A percentile compares a stretch with the other conserved stretches of the same genome.
Conservation (phyloP, 768 basidiomycete species). For the Pholiota molesta region DNA sequence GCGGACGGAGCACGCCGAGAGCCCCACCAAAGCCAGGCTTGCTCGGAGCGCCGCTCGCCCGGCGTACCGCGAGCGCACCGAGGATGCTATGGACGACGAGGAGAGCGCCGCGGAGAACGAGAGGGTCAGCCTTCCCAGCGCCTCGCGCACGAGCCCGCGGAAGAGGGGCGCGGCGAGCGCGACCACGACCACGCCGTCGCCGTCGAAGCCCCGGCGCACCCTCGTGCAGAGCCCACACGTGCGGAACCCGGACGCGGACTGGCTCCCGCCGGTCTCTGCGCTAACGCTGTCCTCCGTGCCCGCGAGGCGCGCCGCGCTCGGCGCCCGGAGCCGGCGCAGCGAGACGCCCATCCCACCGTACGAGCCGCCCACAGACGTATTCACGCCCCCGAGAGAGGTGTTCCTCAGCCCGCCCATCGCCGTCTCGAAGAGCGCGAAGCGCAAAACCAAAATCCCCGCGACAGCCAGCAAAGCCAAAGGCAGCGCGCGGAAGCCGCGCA, state of each 20-base stretch:
- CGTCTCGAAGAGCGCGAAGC: constrained; percentile 15
- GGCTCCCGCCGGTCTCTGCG: constrained; percentile 37
- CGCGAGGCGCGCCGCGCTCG: constrained; percentile 24
- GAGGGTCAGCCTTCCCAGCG: background rate
- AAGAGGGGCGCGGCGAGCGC: background rate
- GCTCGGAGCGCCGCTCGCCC: constrained; percentile 5
- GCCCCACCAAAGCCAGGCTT: constrained; percentile 30
- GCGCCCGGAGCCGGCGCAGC: constrained; percentile 39
- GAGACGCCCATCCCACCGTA: constrained; percentile 63
- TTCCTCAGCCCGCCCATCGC: constrained; percentile 42
- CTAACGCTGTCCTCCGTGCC: constrained; percentile 16
- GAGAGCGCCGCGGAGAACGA: background rate
- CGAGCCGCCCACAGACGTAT: constrained; percentile 68
- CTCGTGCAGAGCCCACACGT: constrained; percentile 44
- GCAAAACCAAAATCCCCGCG: background rate
- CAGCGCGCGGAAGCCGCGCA: constrained; percentile 3
- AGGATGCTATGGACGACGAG: background rate
- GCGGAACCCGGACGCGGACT: constrained; percentile 54
- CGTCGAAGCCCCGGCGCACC: constrained; percentile 21
- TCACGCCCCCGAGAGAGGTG: constrained; percentile 72
- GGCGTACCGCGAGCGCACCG: background rate
- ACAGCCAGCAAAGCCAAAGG: background rate
- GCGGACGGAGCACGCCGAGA: constrained; percentile 21
- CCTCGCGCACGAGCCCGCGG: background rate
- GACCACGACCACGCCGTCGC: constrained; percentile 29